These are phyloP conservation scores for Aspergillus felis DNA, from an alignment of 2,329 filamentous ascomycete species.

Conservation along the genomic window DNA sequence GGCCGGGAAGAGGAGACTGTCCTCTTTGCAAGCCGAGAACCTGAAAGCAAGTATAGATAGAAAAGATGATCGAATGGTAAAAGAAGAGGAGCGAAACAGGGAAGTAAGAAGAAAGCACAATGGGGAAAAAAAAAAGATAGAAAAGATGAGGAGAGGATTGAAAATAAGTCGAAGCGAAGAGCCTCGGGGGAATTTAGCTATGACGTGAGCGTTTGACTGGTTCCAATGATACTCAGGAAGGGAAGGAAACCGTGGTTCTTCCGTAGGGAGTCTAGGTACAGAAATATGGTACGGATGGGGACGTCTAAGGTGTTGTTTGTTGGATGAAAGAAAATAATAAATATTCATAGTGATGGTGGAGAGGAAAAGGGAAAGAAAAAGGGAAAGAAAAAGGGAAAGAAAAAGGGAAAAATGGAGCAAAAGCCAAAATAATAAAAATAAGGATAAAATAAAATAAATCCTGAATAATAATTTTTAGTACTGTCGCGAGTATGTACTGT, in stretches of 20 bases:
- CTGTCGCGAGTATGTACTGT: neutral
- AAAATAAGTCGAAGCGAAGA: constrained; percentile 21
- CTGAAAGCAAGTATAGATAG: neutral
- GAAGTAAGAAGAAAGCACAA: neutral
- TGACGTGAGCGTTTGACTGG: constrained; percentile 23
- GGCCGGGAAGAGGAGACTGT: neutral
- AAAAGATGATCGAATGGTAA: neutral
- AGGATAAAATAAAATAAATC: neutral
- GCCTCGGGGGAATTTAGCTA: constrained; percentile 22
- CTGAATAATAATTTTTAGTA: neutral
- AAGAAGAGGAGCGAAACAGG: neutral
- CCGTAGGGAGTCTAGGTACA: neutral
- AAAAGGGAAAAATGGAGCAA: constrained; percentile 6
- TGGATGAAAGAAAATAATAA: neutral
- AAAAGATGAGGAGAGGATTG: neutral
- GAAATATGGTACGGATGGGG: neutral
- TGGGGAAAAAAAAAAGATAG: neutral
- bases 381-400: constrained; percentile 9
- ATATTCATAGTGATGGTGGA: neutral
- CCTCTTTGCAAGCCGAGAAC: neutral
- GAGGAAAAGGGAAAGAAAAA: constrained; percentile 9
- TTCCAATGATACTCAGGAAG: neutral
- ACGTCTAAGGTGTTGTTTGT: neutral
- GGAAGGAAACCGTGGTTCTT: neutral
- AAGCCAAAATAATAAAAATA: constrained; percentile 1